Conservation (phyloP, 2,329 filamentous ascomycete species). For the Dactylella cylindrospora region DNA sequence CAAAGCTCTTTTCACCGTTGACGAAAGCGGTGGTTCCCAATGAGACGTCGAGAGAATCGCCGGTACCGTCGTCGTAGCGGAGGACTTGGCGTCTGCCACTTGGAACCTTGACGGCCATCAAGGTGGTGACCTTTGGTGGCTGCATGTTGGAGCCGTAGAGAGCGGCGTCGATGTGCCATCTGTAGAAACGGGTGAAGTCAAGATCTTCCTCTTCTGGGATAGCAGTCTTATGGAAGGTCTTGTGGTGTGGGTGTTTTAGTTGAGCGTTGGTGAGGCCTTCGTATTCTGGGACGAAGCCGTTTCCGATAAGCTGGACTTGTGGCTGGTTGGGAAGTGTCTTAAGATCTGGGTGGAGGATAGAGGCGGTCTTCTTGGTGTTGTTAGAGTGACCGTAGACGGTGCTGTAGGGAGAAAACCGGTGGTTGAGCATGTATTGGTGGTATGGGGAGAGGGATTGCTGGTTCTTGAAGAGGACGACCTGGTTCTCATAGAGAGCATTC, state of each 20-base stretch:
- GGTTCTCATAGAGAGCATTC: conserved; percentile 66
- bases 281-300: conserved; percentile 68
- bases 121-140: conserved; percentile 70
- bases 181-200: conserved; percentile 65
- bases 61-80: conserved; percentile 71
- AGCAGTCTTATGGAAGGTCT: conserved; percentile 69
- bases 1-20: conserved; percentile 70
- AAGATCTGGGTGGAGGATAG: conserved; percentile 73
- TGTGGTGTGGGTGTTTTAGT: conserved; percentile 74
- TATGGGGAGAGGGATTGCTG: conserved; percentile 66
- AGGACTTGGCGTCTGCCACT: conserved; percentile 66
- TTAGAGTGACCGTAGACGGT: conserved; percentile 58
- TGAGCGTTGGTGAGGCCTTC: conserved; percentile 69
- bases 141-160: conserved; percentile 67
- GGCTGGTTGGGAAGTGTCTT: conserved; percentile 75
- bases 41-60: conserved; percentile 67
- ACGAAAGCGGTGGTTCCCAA: conserved; percentile 77
- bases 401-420: conserved; percentile 68
- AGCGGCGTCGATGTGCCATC: conserved; percentile 80
- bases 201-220: conserved; percentile 65
- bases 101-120: conserved; percentile 73
- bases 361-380: conserved; percentile 58
- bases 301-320: conserved; percentile 78
- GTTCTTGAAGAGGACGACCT: conserved; percentile 71
- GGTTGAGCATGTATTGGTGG: conserved; percentile 73